phyloP scores from a whole-genome alignment of 2,329 filamentous ascomycete genomes.

The Zasmidium cellare region DNA sequence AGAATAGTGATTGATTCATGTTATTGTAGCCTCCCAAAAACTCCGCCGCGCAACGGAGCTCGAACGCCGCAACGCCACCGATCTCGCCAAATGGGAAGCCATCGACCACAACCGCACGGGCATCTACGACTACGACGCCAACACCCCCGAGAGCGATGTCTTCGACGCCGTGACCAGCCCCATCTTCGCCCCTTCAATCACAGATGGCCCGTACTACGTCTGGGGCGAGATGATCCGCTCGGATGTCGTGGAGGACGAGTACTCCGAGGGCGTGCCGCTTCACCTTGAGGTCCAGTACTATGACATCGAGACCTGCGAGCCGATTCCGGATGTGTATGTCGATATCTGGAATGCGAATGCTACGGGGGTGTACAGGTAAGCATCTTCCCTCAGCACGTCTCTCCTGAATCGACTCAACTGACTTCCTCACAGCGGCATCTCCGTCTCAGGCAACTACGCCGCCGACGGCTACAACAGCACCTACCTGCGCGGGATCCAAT shows the following conservation, averaged over 20 bases:
- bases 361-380: constrained; percentile 35
- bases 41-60: constrained; percentile 17
- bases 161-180: constrained; percentile 27
- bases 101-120: constrained; percentile 32
- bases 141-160: constrained; percentile 24
- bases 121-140: constrained; percentile 27
- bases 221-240: constrained; percentile 40
- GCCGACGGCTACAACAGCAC: constrained; percentile 37
- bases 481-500: constrained; percentile 43
- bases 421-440: constrained; percentile 45
- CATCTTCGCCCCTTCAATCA: constrained; percentile 30
- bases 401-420: neutral
- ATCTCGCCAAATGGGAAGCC: constrained; percentile 32
- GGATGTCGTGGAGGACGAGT: constrained; percentile 44
- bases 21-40: constrained; percentile 8
- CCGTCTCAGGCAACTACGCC: constrained; percentile 30
- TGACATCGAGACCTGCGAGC: constrained; percentile 45
- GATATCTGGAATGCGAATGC: constrained; percentile 51
- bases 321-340: constrained; percentile 43
- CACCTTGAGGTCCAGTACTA: constrained; percentile 48
- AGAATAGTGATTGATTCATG: neutral
- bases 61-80: constrained; percentile 19
- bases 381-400: neutral
- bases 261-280: constrained; percentile 42
- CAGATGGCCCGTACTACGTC: constrained; percentile 34